These are phyloP conservation scores for Pachysandra terminalis DNA, from an alignment of 164 flowering plant species.

Conservation along the genomic window DNA sequence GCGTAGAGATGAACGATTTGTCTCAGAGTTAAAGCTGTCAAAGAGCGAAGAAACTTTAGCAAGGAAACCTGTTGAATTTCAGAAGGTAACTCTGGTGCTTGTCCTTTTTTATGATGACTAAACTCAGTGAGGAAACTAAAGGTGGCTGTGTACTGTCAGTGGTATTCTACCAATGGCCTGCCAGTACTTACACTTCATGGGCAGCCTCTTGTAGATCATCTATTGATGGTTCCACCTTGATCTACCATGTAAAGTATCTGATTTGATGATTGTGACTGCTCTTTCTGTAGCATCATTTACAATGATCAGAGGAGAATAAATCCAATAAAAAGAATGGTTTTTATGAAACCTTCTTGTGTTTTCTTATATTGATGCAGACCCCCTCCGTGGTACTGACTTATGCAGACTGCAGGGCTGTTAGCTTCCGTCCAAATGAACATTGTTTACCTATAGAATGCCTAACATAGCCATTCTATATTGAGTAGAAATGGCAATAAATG, in stretches of 20 bases:
- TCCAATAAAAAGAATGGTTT: background rate
- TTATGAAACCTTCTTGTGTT: too few species aligned
- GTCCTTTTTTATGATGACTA: background rate
- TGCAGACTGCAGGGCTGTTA: too few species aligned
- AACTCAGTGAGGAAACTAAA: background rate
- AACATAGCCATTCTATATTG: too few species aligned
- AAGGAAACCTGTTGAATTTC: slow-evolving; percentile 67
- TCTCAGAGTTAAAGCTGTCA: slow-evolving; percentile 80
- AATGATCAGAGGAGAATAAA: too few species aligned
- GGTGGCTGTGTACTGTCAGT: background rate
- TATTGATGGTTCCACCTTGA: background rate
- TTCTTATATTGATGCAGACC: too few species aligned
- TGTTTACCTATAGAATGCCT: too few species aligned
- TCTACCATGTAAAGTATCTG: background rate
- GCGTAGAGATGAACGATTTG: slow-evolving; percentile 79
- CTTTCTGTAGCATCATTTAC: background rate
- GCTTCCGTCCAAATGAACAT: too few species aligned
- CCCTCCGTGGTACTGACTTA: too few species aligned
- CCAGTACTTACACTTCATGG: background rate
- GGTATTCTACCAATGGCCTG: background rate
- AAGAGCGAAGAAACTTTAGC: slow-evolving; percentile 96
- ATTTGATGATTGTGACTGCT: background rate
- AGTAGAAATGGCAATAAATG: too few species aligned
- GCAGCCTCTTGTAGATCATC: too few species aligned
- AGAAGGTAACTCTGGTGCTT: slow-evolving; percentile 51